phyloP scores from a whole-genome alignment of 148 eudicot species.

The Beta vulgaris region DNA sequence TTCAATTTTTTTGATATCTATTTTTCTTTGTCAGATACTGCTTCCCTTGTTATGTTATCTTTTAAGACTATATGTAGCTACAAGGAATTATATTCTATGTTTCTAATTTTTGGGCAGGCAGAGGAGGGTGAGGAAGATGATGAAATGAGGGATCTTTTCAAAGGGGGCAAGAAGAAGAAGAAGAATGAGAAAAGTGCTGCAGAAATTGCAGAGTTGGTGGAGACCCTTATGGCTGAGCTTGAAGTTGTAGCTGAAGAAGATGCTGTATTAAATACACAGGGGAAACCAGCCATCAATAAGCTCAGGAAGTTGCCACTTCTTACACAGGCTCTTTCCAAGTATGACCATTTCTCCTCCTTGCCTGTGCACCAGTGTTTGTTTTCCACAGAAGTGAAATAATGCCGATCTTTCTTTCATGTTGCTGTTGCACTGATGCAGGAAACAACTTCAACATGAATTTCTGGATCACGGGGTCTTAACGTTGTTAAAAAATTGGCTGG shows the following conservation, averaged over 20 bases:
- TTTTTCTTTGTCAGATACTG: not conserved
- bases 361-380: not conserved
- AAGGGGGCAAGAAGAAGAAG: conserved; percentile 82
- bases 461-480: conserved; percentile 94
- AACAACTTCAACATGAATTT: conserved; percentile 92
- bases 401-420: not conserved
- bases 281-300: conserved; percentile 93
- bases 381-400: not conserved
- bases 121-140: conserved; percentile 95
- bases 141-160: conserved; percentile 62
- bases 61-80: not conserved
- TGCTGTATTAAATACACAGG: conserved; percentile 64
- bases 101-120: conserved; percentile 46
- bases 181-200: conserved; percentile 90
- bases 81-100: not conserved
- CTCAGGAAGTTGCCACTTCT: conserved; percentile 87
- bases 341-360: conserved; percentile 21
- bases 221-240: conserved; percentile 90
- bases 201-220: conserved; percentile 81
- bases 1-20: not conserved
- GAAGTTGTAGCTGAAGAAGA: conserved; percentile 96
- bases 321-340: conserved; percentile 88
- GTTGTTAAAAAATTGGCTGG: conserved; percentile 85
- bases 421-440: conserved; percentile 47
- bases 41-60: not conserved